These are phyloP conservation scores for Fagopyrum esculentum DNA, from an alignment of 148 eudicot species.

Conservation along the genomic window DNA sequence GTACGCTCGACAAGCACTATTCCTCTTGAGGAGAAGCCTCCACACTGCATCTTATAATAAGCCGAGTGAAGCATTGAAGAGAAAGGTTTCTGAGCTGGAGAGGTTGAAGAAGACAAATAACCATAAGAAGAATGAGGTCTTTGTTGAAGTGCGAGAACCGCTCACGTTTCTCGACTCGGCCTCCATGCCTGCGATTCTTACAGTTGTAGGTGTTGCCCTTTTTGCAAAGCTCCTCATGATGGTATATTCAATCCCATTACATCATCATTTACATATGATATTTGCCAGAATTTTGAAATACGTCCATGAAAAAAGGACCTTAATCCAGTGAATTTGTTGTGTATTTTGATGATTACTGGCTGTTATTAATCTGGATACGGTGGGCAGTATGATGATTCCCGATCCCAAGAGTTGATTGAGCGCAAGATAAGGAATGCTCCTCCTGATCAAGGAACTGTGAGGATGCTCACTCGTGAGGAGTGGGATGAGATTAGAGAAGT, in stretches of 20 bases:
- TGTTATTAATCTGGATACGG: background rate
- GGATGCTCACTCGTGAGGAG: conserved; percentile 88
- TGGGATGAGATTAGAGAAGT: conserved; percentile 82
- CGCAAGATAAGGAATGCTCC: conserved; percentile 72
- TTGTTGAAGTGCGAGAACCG: conserved; percentile 78
- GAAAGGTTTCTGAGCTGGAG: conserved; percentile 46
- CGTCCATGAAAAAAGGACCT: background rate
- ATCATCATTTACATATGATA: background rate
- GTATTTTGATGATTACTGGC: background rate
- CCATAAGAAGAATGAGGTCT: conserved; percentile 44
- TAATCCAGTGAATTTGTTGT: background rate
- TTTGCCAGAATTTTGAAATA: background rate
- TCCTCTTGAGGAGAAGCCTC: conserved; percentile 34
- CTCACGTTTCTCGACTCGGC: conserved; percentile 62
- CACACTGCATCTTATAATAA: conserved; percentile 40
- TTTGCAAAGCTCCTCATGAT: conserved; percentile 80
- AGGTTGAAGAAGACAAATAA: conserved; percentile 41
- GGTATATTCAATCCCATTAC: conserved; percentile 32
- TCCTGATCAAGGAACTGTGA: conserved; percentile 76
- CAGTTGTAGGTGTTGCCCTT: conserved; percentile 75
- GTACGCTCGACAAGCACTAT: conserved; percentile 26
- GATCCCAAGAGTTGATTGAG: conserved; percentile 77
- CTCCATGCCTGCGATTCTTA: conserved; percentile 64
- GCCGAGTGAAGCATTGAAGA: conserved; percentile 67
- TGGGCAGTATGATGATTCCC: conserved; percentile 66